Evolutionary conservation across 371 early-diverging fungal genomes (phyloP), one percentile per base, ranked within the genome.

Genomic region (Zopfochytrium polystomum): DNA sequence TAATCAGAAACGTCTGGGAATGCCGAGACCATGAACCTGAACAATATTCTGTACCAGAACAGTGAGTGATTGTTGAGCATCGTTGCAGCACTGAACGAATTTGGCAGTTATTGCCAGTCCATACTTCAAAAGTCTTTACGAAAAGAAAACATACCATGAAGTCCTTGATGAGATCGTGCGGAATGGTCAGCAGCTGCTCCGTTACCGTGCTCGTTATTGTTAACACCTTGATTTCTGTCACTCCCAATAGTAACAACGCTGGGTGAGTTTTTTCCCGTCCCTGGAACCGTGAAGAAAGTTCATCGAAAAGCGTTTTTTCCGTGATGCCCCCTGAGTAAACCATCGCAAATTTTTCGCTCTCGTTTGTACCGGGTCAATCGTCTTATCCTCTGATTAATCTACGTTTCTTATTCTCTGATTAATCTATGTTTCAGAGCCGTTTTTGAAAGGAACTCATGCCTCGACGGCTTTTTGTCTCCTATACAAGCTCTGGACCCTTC

Each of bases 401-500:
- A 52, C 23, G 27, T 52, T 52, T 31, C 6, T 43, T 20, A 25
- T 56, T 26, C 52, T 58, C 23, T 45, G 51, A 26, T 13, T 55
- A 68, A 50, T 61, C 26, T 27, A 15, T 20, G 15, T 26, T 50
- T 44, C 75, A 88, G 91, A 89, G 54, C 93, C 93, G 3, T 91
- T 90, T 68, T 63, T 91, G 32, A 90, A 87, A 65, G 90, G 89
- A 2, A 89, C 85, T 6, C 83, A 83, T 22, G 89, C 90, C 11
- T 88, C 89, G 2, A 90, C 91, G 3, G 90, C 91, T 0, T 93
- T 87, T 70, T 91, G 91, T 58, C 79, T 90, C 46, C 77, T 93
- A 30, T 91, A 84, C 75, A 93, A 91, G 70, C 79, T 91, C 44
- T 91, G 91, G 90, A 90, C 90, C 1, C 66, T 90, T 29, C 74